Evolutionary conservation across 352 stramenopile species (phyloP).

Genomic region (Phytophthora tubulina): DNA sequence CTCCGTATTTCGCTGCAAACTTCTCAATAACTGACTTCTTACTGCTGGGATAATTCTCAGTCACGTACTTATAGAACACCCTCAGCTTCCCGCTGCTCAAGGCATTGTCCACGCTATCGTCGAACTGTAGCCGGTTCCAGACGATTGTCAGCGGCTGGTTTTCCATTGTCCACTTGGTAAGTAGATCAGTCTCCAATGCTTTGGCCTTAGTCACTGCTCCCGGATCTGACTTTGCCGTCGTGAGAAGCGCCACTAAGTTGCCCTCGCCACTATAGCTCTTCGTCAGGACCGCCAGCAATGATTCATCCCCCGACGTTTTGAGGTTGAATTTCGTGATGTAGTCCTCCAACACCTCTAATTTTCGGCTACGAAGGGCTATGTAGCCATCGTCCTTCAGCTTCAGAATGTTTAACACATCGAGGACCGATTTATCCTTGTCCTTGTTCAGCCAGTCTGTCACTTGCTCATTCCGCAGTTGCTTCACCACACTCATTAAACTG

Average conservation of each 20-base stretch:
- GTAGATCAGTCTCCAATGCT: background rate
- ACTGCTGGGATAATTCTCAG: background rate
- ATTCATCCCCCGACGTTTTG: background rate
- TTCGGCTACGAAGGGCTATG: background rate
- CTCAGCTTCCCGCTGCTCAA: slow-evolving; percentile 1
- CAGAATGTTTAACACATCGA: background rate
- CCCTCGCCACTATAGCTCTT: background rate
- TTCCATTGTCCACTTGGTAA: background rate
- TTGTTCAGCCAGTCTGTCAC: background rate
- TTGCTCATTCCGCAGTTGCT: slow-evolving; percentile 5
- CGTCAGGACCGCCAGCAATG: background rate
- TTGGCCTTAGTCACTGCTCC: background rate
- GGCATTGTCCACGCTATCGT: background rate
- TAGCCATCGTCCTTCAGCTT: background rate
- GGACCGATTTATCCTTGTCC: background rate
- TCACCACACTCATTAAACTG: background rate
- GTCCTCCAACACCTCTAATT: background rate
- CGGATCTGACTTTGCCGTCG: background rate
- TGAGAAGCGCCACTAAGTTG: background rate
- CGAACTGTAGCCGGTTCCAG: background rate
- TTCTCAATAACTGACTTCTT: background rate
- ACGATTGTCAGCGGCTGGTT: background rate
- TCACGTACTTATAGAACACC: background rate
- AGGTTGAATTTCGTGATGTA: background rate
- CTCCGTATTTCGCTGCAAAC: background rate